Evolutionary conservation across 441 rosid genomes (phyloP).

Genomic region (Pelargonium myrrhifolium): DNA sequence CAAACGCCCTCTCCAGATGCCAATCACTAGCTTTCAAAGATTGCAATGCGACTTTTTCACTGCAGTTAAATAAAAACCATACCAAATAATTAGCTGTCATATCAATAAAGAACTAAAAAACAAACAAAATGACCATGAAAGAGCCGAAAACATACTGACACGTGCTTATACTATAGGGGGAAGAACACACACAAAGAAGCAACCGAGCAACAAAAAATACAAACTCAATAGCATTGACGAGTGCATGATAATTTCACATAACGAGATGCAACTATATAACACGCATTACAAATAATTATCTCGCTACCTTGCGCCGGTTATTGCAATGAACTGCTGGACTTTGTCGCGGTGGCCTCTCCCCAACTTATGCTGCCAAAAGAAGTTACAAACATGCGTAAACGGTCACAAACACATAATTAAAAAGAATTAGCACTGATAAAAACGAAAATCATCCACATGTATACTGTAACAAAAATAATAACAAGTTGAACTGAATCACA

Average conservation of each 20-base stretch:
- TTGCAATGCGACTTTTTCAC: conserved; percentile 77
- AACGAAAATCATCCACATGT: neutral
- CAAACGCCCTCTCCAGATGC: conserved; percentile 92
- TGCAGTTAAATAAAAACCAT: conserved; percentile 29
- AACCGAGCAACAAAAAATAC: neutral
- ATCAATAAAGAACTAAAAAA: neutral
- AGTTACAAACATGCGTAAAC: neutral
- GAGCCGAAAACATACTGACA: neutral
- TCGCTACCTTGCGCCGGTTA: conserved; percentile 77
- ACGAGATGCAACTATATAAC: neutral
- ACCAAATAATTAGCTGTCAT: neutral
- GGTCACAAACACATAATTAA: too few species aligned
- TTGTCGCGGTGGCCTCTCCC: conserved; percentile 78
- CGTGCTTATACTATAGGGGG: neutral
- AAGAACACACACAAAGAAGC: neutral
- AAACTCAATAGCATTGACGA: neutral
- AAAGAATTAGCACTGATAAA: neutral
- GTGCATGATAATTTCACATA: neutral
- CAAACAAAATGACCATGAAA: neutral
- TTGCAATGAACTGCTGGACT: conserved; percentile 73
- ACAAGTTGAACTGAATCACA: neutral
- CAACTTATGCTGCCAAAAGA: conserved; percentile 56
- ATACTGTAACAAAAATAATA: neutral
- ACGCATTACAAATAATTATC: conserved; percentile 2
- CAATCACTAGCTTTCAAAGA: conserved; percentile 80